Base-by-base conservation (phyloP, 805 yeast species). In the Candida peoriensis region DNA sequence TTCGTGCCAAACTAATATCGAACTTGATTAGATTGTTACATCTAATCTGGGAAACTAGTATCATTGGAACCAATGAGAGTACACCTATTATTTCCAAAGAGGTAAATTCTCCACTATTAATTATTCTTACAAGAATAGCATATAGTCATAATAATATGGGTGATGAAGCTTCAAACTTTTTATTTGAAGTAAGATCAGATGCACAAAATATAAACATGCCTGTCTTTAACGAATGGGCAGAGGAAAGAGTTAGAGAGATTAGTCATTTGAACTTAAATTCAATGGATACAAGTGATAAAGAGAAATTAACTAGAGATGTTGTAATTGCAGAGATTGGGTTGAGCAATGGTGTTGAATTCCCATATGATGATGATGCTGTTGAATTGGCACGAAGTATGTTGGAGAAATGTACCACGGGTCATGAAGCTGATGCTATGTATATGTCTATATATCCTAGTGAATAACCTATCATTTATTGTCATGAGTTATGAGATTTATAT, bases 351-450 rank as follows among this genome's bases (percentile, higher is more conserved):
- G 51, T 77, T 11, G 85, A 78, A 48, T 68, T 76, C 39, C 71
- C 76, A 6, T 80, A 78, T 48, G 78, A 74, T 37, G 72, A 66
- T 37, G 78, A 74, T 38, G 74, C 77, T 3, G 74, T 81, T 24
- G 86, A 79, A 42, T 61, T 80, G 50, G 80, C 94, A 0, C 65
- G 86, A 42, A 84, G 79, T 42, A 70, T 86, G 14, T 61, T 87
- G 35, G 86, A 79, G 39, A 67, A 70, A 19, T 76, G 78, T 39
- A 72, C 78, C 9, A 81, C 86, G 4, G 78, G 79, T 48, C 88
- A 82, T 43, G 94, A 84, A 46, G 86, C 87, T 1, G 95, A 87
- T 55, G 74, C 76, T 34, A 60, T 86, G 42, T 84, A 76, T 53
- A 61, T 72, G 38, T 76, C 84, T 38, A 81, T 85, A 76, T 41